Percentiles rank a stretch among this genome's conserved stretches.
Evolutionary conservation across 2,329 filamentous ascomycete species (phyloP).

Genomic region (Tolypocladium inflatum): DNA sequence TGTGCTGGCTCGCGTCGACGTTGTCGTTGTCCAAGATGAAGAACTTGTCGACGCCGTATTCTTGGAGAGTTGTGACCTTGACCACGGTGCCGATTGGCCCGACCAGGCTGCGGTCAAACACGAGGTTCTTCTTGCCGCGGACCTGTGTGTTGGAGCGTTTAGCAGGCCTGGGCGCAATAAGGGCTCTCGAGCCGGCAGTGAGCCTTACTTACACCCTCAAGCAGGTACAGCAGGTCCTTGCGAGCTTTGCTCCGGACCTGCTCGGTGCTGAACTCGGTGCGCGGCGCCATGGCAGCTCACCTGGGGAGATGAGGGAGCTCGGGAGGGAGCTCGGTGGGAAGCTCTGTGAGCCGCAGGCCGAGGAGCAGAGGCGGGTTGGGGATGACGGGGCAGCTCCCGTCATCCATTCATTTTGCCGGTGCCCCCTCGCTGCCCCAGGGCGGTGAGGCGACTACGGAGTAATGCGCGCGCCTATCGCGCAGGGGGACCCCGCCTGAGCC

Average conservation of each 20-base stretch:
- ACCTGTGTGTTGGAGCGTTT: constrained; percentile 48
- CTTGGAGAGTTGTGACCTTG: constrained; percentile 90
- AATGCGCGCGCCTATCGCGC: neutral
- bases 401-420: neutral
- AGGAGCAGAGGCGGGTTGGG: neutral
- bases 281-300: constrained; percentile 58
- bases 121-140: constrained; percentile 95
- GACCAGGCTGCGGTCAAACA: constrained; percentile 83
- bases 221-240: constrained; percentile 79
- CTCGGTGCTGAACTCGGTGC: constrained; percentile 61
- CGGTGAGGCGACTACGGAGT: neutral
- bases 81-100: constrained; percentile 85
- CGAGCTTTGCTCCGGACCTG: constrained; percentile 74
- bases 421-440: neutral
- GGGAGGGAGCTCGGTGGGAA: constrained; percentile 7
- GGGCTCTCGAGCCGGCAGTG: constrained; percentile 10
- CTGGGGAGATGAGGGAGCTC: constrained; percentile 12
- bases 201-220: constrained; percentile 76
- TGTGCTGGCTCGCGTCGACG: constrained; percentile 86
- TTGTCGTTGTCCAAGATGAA: constrained; percentile 96
- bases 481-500: neutral
- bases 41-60: constrained; percentile 96
- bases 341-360: constrained; percentile 1
- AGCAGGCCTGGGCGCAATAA: constrained; percentile 4
- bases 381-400: neutral